Conservation (phyloP, 1,284 basidiomycete genomes). For the Ganoderma multipileum region DNA sequence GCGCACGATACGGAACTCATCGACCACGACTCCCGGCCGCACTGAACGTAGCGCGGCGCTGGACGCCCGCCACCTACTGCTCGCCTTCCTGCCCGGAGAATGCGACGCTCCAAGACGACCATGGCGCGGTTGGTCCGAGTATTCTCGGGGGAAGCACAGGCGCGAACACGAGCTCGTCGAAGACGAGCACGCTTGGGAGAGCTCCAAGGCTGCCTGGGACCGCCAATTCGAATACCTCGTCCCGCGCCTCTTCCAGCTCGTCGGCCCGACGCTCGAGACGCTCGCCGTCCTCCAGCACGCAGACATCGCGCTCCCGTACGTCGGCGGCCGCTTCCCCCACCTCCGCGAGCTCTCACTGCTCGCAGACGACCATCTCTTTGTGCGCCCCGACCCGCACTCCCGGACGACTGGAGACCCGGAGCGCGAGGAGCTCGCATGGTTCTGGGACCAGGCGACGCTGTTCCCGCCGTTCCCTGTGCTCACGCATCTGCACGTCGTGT, state of each 20-base stretch:
- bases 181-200: constrained; percentile 22
- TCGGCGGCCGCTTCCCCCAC: constrained; percentile 11
- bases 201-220: constrained; percentile 27
- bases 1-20: neutral
- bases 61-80: constrained; percentile 20
- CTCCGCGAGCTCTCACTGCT: constrained; percentile 24
- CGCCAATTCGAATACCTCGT: constrained; percentile 24
- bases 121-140: constrained; percentile 23
- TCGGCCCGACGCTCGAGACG: constrained; percentile 25
- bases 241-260: constrained; percentile 23
- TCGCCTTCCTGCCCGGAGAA: constrained; percentile 26
- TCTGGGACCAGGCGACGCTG: neutral
- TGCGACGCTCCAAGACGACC: constrained; percentile 22
- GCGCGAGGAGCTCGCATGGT: neutral
- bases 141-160: constrained; percentile 18
- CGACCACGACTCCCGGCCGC: neutral
- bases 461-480: constrained; percentile 20
- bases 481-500: constrained; percentile 28
- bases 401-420: neutral
- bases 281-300: constrained; percentile 20
- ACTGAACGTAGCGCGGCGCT: neutral
- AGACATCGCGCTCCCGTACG: constrained; percentile 16
- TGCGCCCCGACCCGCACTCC: constrained; percentile 8
- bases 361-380: constrained; percentile 23
- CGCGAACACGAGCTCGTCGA: constrained; percentile 16